Base-by-base conservation (phyloP, 2,329 filamentous ascomycete species). In the Fusarium nodosum region DNA sequence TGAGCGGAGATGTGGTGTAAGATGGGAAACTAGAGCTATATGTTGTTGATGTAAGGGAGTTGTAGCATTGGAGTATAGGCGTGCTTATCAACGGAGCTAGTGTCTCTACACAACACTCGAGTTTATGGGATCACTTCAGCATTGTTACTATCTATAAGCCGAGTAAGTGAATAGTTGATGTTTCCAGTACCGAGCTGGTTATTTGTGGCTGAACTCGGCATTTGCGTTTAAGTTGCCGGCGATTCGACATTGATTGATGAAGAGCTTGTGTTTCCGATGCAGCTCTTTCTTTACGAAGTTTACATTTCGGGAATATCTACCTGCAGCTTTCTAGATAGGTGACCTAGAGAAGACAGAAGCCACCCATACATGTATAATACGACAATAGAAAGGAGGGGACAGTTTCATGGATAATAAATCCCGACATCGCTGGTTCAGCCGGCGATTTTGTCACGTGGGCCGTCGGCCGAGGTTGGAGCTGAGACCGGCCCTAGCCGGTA, bases 401-500 rank as follows among this genome's bases (percentile, higher is more conserved):
- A 48, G 12, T 20, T 11, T 39, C 24, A 28, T 26, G 5, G 31
- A 28, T 30, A 47, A 46, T 26, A 39, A 52, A 48, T 42, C 52
- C 62, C 60, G 70, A 68, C 59, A 69, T 73, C 65, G 70, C 68
- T 69, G 34, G 60, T 24, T 57, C 48, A 38, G 31, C 48, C 50
- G 53, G 54, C 66, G 58, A 64, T 13, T 55, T 41, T 64, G 64
- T 80, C 79, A 81, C 79, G 79, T 81, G 79, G 75, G 54, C 46
- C 52, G 54, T 57, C 73, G 73, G 74, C 80, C 80, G 80, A 82
- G 80, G 81, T 79, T 77, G 76, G 74, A 76, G 76, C 78, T 77
- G 75, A 74, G 76, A 77, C 79, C 82, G 82, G 80, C 75, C 75
- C 74, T 83, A 82, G 82, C 82, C 78, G 81, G 79, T 70, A 64